Percentiles rank a stretch among this genome's conserved stretches.
Evolutionary conservation across 768 basidiomycete species (phyloP).

Genomic region (Leccinum incarnatum): DNA sequence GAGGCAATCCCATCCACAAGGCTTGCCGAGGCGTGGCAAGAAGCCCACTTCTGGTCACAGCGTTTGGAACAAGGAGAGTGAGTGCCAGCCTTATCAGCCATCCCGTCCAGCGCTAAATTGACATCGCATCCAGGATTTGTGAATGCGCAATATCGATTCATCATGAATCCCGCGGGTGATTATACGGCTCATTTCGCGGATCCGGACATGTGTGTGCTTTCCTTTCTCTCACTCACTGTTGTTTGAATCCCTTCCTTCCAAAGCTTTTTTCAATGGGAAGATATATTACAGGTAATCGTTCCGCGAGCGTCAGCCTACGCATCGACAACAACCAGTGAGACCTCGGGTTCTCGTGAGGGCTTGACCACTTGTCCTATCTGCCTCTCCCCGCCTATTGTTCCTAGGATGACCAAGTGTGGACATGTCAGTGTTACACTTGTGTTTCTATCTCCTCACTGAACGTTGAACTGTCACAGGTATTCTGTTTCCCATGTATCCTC

Average conservation of each 20-base stretch:
- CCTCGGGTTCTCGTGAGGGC: conserved; percentile 50
- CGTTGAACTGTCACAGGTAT: conserved; percentile 54
- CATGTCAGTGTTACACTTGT: conserved; percentile 62
- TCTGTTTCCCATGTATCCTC: conserved; percentile 91
- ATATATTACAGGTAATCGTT: conserved; percentile 92
- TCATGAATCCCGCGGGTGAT: conserved; percentile 89
- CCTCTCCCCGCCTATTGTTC: conserved; percentile 83
- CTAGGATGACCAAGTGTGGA: conserved; percentile 95
- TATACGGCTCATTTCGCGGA: conserved; percentile 97
- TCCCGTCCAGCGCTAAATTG: conserved; percentile 18
- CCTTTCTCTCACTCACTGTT: not conserved
- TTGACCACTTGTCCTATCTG: conserved; percentile 91
- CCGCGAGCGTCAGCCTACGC: conserved; percentile 77
- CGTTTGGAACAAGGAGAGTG: conserved; percentile 91
- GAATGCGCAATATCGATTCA: conserved; percentile 94
- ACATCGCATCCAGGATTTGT: conserved; percentile 69
- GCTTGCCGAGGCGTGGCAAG: conserved; percentile 72
- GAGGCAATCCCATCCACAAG: conserved; percentile 62
- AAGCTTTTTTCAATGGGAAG: conserved; percentile 95
- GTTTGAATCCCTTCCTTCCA: not conserved
- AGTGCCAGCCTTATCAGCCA: conserved; percentile 36
- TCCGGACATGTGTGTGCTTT: conserved; percentile 81
- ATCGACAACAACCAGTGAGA: conserved; percentile 52
- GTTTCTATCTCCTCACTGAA: conserved; percentile 15
- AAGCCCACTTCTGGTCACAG: conserved; percentile 58